These are phyloP conservation scores for Debaryomyces subglobosus DNA, from an alignment of 1,139 yeast species.

Conservation along the genomic window DNA sequence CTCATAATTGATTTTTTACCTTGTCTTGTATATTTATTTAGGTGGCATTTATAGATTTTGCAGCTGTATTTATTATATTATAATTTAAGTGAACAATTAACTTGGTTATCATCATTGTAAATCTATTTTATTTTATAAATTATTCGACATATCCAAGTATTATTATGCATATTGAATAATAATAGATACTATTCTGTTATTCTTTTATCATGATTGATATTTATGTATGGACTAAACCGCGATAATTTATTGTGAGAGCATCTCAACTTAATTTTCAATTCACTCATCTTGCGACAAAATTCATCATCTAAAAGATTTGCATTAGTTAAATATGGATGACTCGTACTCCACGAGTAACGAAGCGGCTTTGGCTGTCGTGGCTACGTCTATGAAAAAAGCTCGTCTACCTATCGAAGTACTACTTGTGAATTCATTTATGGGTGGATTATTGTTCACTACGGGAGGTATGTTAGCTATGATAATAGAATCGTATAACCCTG, in stretches of 20 bases:
- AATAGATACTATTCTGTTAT: background rate
- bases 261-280: background rate
- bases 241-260: background rate
- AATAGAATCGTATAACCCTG: conserved; percentile 55
- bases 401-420: conserved; percentile 62
- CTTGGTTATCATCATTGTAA: background rate
- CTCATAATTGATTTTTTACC: background rate
- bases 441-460: conserved; percentile 67
- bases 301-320: background rate
- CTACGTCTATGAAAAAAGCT: conserved; percentile 81
- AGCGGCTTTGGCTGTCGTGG: conserved; percentile 79
- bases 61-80: background rate
- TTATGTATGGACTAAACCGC: background rate
- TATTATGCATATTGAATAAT: background rate
- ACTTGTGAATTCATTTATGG: conserved; percentile 63
- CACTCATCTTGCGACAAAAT: background rate
- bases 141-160: no score
- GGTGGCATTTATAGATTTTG: background rate
- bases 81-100: background rate
- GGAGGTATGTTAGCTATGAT: conserved; percentile 74
- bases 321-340: conserved; percentile 31
- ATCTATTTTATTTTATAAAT: background rate
- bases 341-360: conserved; percentile 74
- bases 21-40: background rate
- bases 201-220: background rate